Percentiles rank a stretch among this genome's conserved stretches.
Conservation (phyloP, 495 filamentous ascomycete genomes). For the Aspergillus avenaceus region DNA sequence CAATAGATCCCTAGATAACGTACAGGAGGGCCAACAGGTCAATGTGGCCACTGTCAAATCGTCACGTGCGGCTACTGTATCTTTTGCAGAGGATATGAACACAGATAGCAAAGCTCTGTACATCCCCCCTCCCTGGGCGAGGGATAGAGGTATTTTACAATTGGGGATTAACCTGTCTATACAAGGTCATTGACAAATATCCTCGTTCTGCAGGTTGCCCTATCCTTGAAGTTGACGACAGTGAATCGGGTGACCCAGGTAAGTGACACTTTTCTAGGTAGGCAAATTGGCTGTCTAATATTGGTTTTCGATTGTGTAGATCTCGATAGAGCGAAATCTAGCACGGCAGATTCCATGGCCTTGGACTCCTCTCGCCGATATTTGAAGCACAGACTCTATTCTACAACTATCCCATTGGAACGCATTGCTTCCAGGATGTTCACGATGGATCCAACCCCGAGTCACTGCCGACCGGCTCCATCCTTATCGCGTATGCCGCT, state of each 20-base stretch:
- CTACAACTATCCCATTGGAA: conserved; percentile 5
- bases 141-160: conserved; percentile 25
- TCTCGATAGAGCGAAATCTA: no score
- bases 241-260: no score
- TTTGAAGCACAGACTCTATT: no score
- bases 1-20: no score
- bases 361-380: no score
- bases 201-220: conserved; percentile 16
- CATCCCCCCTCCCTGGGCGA: conserved; percentile 29
- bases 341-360: no score
- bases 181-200: no score
- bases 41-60: no score
- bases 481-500: conserved; percentile 13
- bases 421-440: conserved; percentile 12
- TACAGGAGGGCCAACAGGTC: no score
- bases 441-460: background rate
- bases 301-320: no score
- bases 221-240: conserved; percentile 18
- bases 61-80: no score
- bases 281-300: background rate
- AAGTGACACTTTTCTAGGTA: no score
- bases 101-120: conserved; percentile 28
- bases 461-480: conserved; percentile 1
- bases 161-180: background rate
- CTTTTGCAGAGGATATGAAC: conserved; percentile 17